Percentiles rank a stretch among this genome's conserved stretches.
These are phyloP conservation scores for Onygenales sp. DNA, from an alignment of 2,329 filamentous ascomycete species.

Conservation along the genomic window DNA sequence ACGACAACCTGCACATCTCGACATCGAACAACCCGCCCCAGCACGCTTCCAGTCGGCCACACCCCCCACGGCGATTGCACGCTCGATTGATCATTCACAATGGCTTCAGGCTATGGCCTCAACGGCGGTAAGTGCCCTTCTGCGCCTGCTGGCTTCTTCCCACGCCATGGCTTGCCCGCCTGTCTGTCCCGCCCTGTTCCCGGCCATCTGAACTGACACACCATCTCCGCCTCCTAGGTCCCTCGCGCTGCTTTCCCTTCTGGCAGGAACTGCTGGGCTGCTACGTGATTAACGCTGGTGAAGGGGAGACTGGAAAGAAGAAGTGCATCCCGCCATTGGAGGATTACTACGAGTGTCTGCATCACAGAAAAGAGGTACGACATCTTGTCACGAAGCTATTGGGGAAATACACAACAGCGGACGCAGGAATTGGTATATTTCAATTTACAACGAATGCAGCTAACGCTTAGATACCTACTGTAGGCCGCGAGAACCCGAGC, in stretches of 20 bases:
- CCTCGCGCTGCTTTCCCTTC: slow-evolving; percentile 90
- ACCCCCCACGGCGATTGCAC: not conserved
- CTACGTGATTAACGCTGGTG: slow-evolving; percentile 86
- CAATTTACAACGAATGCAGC: not conserved
- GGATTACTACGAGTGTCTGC: slow-evolving; percentile 97
- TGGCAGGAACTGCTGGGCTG: slow-evolving; percentile 99
- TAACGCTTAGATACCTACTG: slow-evolving; percentile 7
- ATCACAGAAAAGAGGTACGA: slow-evolving; percentile 96
- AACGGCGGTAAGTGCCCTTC: slow-evolving; percentile 37
- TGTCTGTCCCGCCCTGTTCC: not conserved
- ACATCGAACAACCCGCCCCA: not conserved
- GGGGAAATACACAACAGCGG: not conserved
- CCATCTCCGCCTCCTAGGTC: slow-evolving; percentile 37
- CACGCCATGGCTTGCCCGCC: no score
- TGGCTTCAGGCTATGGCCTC: slow-evolving; percentile 48
- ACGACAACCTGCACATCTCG: not conserved
- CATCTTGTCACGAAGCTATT: not conserved
- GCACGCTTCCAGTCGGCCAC: not conserved
- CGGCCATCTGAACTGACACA: slow-evolving; percentile 12
- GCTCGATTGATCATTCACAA: slow-evolving; percentile 19
- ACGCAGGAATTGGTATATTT: not conserved
- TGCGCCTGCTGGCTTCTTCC: not conserved
- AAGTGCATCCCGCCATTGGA: slow-evolving; percentile 81
- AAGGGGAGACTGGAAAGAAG: slow-evolving; percentile 72
- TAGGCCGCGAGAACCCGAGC: slow-evolving; percentile 69